Percentiles rank a stretch among this genome's conserved stretches.
These are phyloP conservation scores for Areca catechu DNA, from an alignment of 176 grass and related monocot species.

Conservation along the genomic window DNA sequence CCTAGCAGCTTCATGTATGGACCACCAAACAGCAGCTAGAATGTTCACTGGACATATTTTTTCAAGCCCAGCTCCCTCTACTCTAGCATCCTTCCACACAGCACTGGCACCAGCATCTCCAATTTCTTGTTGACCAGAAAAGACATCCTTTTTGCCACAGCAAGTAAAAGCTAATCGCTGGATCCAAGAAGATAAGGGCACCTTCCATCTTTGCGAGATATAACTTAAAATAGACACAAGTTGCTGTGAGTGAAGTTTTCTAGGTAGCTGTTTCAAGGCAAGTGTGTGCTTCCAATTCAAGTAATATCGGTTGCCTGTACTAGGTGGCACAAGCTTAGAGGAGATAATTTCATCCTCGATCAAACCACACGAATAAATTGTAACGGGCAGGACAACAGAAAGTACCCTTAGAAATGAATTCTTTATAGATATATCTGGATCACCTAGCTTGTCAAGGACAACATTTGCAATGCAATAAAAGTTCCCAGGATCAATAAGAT, in stretches of 20 bases:
- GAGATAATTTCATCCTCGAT: slow-evolving; percentile 33
- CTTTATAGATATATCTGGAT: slow-evolving; percentile 76
- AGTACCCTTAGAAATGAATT: slow-evolving; percentile 63
- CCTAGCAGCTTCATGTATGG: slow-evolving; percentile 84
- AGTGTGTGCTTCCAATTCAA: slow-evolving; percentile 69
- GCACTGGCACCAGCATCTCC: slow-evolving; percentile 44
- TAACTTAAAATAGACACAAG: slow-evolving; percentile 93
- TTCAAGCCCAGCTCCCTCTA: slow-evolving; percentile 48
- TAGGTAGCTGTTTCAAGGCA: slow-evolving; percentile 65
- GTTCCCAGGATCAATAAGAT: slow-evolving; percentile 56
- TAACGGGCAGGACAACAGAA: slow-evolving; percentile 56
- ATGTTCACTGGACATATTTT: slow-evolving; percentile 85
- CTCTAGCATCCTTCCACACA: slow-evolving; percentile 35
- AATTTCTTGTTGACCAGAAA: slow-evolving; percentile 55
- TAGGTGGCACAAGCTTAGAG: slow-evolving; percentile 28
- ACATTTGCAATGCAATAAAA: slow-evolving; percentile 47
- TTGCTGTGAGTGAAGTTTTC: slow-evolving; percentile 86
- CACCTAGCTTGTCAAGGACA: slow-evolving; percentile 87
- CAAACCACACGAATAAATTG: slow-evolving; percentile 71
- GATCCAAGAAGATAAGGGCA: slow-evolving; percentile 88
- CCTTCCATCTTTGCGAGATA: slow-evolving; percentile 81
- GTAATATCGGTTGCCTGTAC: slow-evolving; percentile 38
- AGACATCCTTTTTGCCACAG: slow-evolving; percentile 56
- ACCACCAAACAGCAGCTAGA: slow-evolving; percentile 95
- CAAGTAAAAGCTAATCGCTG: slow-evolving; percentile 77